Base-by-base conservation (phyloP, 495 filamentous ascomycete species). In the Aspergillus sclerotioniger region DNA sequence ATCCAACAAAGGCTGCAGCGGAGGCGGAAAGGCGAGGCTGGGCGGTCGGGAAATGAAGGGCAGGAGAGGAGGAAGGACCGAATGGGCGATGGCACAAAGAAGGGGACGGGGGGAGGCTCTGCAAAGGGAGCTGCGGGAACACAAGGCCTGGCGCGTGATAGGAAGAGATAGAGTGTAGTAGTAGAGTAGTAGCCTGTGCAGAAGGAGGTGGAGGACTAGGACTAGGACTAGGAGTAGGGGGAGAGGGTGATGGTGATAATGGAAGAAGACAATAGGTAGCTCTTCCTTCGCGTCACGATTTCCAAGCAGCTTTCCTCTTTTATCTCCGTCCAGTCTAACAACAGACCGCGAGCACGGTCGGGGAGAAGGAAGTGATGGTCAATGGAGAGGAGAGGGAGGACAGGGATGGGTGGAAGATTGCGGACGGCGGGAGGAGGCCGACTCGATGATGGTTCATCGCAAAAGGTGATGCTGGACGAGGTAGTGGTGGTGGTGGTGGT, bases 31-130 rank as follows among this genome's bases (percentile, higher is more conserved):
- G 43, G 35, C 48, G 47, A 46, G 15, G 54, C 48, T 55, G 41
- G 31, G 41, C 53, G 49, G 44, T 19, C 6, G 47, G 37, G 39
- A 17, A 47, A 29, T 29, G 46, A 56, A 16, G 43, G 25, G 44
- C 15, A 53, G 59, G 43, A 53, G 37, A 51, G 51, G 52, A 58
- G 48, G 54, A 16, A 35, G 32, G 46, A 54, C 51, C 46, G 54
- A 56, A 53, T 64, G 58, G 60, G 5, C 5, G 63, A 60, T 51
- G 44, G 54, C 21, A 55, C 37, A 29, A 44, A 54, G 56, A 37
- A 19, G 48, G 13, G 54, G 61, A 60, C 53, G 60, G 53, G 51
- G 39, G 49, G 52, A 55, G 59, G 62, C 58, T 59, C 48, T 62
- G 58, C 62, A 63, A 62, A 58, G 61, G 35, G 50, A 59, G 54